Evolutionary conservation across 495 filamentous ascomycete genomes (phyloP).

Genomic region (Acidomyces sp.): DNA sequence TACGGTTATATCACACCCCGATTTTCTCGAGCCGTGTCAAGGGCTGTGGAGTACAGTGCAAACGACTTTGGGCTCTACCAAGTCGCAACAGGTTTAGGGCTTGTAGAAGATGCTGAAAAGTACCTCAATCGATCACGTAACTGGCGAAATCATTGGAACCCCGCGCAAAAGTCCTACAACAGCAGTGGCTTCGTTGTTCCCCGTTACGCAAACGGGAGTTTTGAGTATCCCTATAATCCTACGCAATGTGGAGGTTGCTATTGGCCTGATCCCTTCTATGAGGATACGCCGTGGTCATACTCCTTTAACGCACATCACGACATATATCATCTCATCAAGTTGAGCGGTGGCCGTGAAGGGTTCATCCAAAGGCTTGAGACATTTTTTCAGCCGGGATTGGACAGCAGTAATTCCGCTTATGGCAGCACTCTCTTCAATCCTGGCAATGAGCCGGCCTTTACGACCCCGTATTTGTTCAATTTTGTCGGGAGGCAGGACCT

Average conservation of each 20-base stretch:
- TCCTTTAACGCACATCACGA: constrained; percentile 58
- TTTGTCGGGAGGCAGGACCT: constrained; percentile 50
- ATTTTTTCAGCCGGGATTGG: constrained; percentile 44
- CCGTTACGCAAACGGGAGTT: constrained; percentile 38
- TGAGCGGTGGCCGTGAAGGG: constrained; percentile 41
- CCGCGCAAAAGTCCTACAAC: constrained; percentile 37
- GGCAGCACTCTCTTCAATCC: constrained; percentile 53
- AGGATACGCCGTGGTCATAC: constrained; percentile 57
- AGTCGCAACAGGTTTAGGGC: constrained; percentile 44
- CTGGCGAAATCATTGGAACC: constrained; percentile 65
- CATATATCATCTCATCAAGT: constrained; percentile 42
- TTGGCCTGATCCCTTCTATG: constrained; percentile 50
- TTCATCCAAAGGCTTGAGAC: constrained; percentile 53
- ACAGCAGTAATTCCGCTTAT: constrained; percentile 23
- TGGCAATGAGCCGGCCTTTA: constrained; percentile 59
- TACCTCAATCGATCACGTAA: constrained; percentile 53
- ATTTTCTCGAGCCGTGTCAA: constrained; percentile 47
- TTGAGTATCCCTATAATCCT: constrained; percentile 44
- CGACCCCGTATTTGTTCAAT: constrained; percentile 58
- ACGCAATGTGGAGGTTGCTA: constrained; percentile 55
- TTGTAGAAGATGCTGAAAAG: constrained; percentile 38
- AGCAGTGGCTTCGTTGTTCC: constrained; percentile 57
- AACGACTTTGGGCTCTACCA: constrained; percentile 58
- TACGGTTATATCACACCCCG: constrained; percentile 52
- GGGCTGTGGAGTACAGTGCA: constrained; percentile 50